Base-by-base conservation (phyloP, 352 stramenopile genomes). In the Pythium aquatile region DNA sequence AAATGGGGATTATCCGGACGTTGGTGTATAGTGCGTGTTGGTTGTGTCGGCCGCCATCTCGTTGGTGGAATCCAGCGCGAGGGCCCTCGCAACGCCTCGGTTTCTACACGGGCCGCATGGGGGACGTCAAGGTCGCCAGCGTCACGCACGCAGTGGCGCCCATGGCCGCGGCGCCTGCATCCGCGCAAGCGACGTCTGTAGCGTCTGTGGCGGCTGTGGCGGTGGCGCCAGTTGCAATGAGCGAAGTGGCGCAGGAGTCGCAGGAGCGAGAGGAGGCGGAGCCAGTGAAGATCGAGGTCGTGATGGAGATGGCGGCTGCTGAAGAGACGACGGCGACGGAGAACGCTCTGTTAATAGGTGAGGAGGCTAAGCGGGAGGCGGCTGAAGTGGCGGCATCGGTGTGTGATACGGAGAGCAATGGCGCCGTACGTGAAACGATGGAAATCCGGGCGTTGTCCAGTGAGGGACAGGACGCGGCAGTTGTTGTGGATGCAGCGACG, bases 11-110 rank as follows among this genome's bases (percentile, higher is more conserved):
- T 47, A 59, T 61, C 55, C 55, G 55, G 55, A 61, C 39, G n/a
- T 14, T 2, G 7, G 11, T 40, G 32, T 56, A 56, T 40, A 35
- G 49, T 24, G 3, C 28, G 28, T 29, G 37, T 42, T 42, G 37
- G 53, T 16, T 46, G 26, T 24, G 53, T 59, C 53, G 29, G 55
- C 17, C 10, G 14, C 35, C 55, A 61, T 65, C 58, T 58, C 47
- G 58, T 65, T 65, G 58, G 58, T 62, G 63, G 63, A 58, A 71
- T 66, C 58, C 65, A 47, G 57, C 55, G 56, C 29, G n/a, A 48
- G 35, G 28, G 33, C 35, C 46, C 55, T 39, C 37, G 55, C 55
- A 61, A 61, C 55, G 37, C 33, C 37, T 42, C 56, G 29, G 52
- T 39, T 58, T 30, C 44, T 51, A 24, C 17, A 24, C 56, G 17